Conservation (phyloP, 2,329 filamentous ascomycete genomes). For the Neofusicoccum ribis region DNA sequence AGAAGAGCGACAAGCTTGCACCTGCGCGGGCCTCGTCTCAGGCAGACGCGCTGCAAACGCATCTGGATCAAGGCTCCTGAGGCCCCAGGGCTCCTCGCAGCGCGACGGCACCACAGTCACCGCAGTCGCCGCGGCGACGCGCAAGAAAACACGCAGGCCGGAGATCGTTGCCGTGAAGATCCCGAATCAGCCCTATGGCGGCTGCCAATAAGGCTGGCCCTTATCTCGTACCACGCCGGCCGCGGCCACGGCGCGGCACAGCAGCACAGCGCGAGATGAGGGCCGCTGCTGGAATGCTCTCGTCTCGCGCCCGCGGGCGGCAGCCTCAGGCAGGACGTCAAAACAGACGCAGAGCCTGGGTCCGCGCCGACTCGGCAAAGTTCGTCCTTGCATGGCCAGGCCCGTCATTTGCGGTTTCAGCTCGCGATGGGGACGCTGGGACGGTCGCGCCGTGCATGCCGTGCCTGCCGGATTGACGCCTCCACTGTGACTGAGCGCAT, state of each 20-base stretch:
- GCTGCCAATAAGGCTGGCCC: conserved; percentile 11
- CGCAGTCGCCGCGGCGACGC: not conserved
- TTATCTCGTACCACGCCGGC: conserved; percentile 1
- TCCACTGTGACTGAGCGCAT: not conserved
- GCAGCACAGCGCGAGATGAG: not conserved
- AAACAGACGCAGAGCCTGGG: not conserved
- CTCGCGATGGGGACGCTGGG: conserved; percentile 6
- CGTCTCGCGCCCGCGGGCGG: not conserved
- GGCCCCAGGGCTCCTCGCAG: not conserved
- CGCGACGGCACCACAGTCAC: too few species aligned
- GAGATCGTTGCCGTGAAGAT: not conserved
- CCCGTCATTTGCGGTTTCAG: conserved; percentile 7
- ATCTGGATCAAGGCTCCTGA: not conserved
- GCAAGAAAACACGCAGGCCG: not conserved
- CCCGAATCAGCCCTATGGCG: conserved; percentile 8
- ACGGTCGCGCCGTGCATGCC: not conserved
- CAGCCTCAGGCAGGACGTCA: not conserved
- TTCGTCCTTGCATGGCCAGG: conserved; percentile 5
- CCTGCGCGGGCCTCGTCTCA: not conserved
- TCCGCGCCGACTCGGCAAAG: not conserved
- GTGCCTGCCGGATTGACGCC: not conserved
- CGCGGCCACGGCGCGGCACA: not conserved
- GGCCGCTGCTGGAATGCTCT: not conserved
- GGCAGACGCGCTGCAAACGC: not conserved
- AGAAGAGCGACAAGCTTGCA: too few species aligned